Evolutionary conservation across 2,329 filamentous ascomycete species (phyloP).

Genomic region (Parastagonospora avenae): DNA sequence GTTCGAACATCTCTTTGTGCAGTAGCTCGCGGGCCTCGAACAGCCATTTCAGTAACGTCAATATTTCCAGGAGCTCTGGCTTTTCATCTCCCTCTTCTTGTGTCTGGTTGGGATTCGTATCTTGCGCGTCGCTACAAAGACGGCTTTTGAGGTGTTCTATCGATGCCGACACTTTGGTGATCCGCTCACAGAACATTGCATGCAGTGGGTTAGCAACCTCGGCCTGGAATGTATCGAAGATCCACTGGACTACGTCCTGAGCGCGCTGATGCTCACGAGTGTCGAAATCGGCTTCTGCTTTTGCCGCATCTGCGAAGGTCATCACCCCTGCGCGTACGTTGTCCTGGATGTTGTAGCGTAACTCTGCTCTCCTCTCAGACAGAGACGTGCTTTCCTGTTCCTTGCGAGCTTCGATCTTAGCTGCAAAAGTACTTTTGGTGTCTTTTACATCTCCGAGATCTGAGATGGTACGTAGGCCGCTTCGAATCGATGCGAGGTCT

Average conservation of each 20-base stretch:
- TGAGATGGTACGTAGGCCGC: conserved; percentile 72
- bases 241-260: conserved; percentile 75
- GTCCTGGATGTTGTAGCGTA: conserved; percentile 76
- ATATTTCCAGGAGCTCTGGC: conserved; percentile 89
- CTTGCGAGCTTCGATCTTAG: conserved; percentile 60
- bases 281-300: conserved; percentile 77
- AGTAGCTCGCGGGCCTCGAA: conserved; percentile 92
- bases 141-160: conserved; percentile 76
- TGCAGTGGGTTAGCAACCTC: conserved; percentile 84
- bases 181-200: conserved; percentile 75
- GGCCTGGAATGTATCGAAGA: conserved; percentile 84
- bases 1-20: conserved; percentile 82
- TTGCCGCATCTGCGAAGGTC: conserved; percentile 80
- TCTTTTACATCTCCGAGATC: conserved; percentile 74
- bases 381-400: conserved; percentile 58
- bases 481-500: conserved; percentile 78
- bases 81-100: conserved; percentile 96
- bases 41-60: conserved; percentile 95
- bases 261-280: conserved; percentile 71
- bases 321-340: conserved; percentile 80
- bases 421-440: conserved; percentile 63
- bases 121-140: conserved; percentile 73
- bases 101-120: conserved; percentile 75
- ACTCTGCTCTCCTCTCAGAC: conserved; percentile 67
- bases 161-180: conserved; percentile 73